These are phyloP conservation scores for Cyberlindnera meyerae DNA, from an alignment of 805 yeast genomes.

Conservation along the genomic window DNA sequence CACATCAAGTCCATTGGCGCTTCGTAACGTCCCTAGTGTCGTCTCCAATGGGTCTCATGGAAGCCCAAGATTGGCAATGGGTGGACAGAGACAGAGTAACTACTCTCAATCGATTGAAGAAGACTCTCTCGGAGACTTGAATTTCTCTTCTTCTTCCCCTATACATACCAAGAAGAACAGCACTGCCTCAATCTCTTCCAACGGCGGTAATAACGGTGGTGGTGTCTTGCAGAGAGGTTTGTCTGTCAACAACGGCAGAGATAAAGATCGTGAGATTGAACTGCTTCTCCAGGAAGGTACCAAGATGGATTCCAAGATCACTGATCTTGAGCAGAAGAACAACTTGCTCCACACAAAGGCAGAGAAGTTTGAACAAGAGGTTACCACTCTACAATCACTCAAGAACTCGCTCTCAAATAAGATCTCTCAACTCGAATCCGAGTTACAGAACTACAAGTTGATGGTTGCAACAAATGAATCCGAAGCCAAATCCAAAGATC, in stretches of 20 bases:
- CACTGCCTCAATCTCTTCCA: too few relatives aligned
- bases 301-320: conserved; percentile 42
- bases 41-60: conserved; percentile 7
- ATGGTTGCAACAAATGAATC: conserved; percentile 7
- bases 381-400: conserved; percentile 16
- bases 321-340: conserved; percentile 32
- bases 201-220: too few relatives aligned
- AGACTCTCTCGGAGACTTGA: conserved; percentile 13
- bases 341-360: conserved; percentile 23
- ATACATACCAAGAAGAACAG: too few relatives aligned
- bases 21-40: conserved; percentile 6
- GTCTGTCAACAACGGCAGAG: conserved; percentile 24
- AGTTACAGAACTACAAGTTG: conserved; percentile 10
- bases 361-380: conserved; percentile 24
- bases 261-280: conserved; percentile 40
- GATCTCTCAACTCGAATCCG: conserved; percentile 19
- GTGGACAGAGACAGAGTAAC: conserved; percentile 6
- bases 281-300: conserved; percentile 42
- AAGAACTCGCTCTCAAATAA: conserved; percentile 20
- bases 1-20: conserved; percentile 6
- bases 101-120: conserved; percentile 3
- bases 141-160: conserved; percentile 4
- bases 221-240: conserved; percentile 21
- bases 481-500: background rate
- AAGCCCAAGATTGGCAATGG: conserved; percentile 6